These are phyloP conservation scores for Yamadazyma trypodendri DNA, from an alignment of 1,139 yeast species.

Conservation along the genomic window DNA sequence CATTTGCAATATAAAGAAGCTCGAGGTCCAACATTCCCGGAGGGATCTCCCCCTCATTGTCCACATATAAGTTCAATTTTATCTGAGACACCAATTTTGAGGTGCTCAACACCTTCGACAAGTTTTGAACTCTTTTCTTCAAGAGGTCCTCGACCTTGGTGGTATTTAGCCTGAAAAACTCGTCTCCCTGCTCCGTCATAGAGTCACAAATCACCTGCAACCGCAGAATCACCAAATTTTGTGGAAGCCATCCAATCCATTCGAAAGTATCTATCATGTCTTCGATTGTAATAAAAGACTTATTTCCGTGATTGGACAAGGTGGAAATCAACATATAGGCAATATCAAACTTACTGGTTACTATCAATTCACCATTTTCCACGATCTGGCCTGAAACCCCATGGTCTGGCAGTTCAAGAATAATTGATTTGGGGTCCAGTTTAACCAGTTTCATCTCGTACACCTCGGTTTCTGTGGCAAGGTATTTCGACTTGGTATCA, in stretches of 20 bases:
- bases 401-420: constrained; percentile 25
- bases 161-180: constrained; percentile 44
- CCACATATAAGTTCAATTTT: constrained; percentile 32
- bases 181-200: constrained; percentile 47
- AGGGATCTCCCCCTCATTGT: constrained; percentile 25
- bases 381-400: constrained; percentile 25
- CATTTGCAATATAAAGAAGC: constrained; percentile 10
- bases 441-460: constrained; percentile 36
- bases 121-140: constrained; percentile 23
- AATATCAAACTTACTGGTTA: constrained; percentile 44
- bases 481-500: constrained; percentile 20
- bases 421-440: constrained; percentile 35
- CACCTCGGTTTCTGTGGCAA: constrained; percentile 14
- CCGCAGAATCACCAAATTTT: constrained; percentile 18
- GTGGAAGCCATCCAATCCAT: constrained; percentile 27
- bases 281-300: constrained; percentile 44
- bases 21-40: constrained; percentile 24
- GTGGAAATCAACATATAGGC: constrained; percentile 40
- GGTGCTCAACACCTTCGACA: constrained; percentile 14
- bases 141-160: constrained; percentile 33
- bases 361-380: constrained; percentile 37
- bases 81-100: constrained; percentile 28
- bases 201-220: constrained; percentile 43
- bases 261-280: constrained; percentile 46
- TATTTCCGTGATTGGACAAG: constrained; percentile 23